phyloP scores from a whole-genome alignment of 1,139 yeast genomes.

The Debaryomycetaceae sp. region DNA sequence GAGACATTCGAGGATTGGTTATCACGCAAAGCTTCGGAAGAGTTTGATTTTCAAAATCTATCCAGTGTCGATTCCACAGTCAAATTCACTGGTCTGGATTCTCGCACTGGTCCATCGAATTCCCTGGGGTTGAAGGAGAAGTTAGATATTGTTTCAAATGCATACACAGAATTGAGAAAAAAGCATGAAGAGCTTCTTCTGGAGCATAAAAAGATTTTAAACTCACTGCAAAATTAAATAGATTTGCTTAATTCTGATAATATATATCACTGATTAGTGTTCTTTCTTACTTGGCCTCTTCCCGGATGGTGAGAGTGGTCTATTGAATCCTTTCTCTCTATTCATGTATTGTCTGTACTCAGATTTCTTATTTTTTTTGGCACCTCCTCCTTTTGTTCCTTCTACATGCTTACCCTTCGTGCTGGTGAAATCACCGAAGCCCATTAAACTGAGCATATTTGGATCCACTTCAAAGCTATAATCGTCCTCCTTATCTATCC shows the following conservation, averaged over 20 bases:
- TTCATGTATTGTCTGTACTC: conserved; percentile 69
- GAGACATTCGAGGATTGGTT: conserved; percentile 40
- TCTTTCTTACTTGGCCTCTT: neutral
- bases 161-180: conserved; percentile 55
- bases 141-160: conserved; percentile 48
- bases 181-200: conserved; percentile 59
- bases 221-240: conserved; percentile 3
- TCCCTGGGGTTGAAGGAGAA: conserved; percentile 38
- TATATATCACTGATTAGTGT: neutral
- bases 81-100: conserved; percentile 5
- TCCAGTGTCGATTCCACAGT: conserved; percentile 36
- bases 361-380: conserved; percentile 38
- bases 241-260: neutral
- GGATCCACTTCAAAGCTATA: conserved; percentile 13
- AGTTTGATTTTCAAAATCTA: conserved; percentile 45
- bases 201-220: conserved; percentile 46
- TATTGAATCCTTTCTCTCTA: conserved; percentile 56
- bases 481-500: conserved; percentile 9
- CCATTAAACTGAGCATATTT: conserved; percentile 51
- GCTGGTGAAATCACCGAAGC: conserved; percentile 56
- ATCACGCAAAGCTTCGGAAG: conserved; percentile 46
- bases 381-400: conserved; percentile 49
- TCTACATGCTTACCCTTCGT: conserved; percentile 60
- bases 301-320: conserved; percentile 54
- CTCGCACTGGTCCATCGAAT: conserved; percentile 8